These are phyloP conservation scores for Coniochaeta sp. DNA, from an alignment of 2,329 filamentous ascomycete genomes.

Conservation along the genomic window DNA sequence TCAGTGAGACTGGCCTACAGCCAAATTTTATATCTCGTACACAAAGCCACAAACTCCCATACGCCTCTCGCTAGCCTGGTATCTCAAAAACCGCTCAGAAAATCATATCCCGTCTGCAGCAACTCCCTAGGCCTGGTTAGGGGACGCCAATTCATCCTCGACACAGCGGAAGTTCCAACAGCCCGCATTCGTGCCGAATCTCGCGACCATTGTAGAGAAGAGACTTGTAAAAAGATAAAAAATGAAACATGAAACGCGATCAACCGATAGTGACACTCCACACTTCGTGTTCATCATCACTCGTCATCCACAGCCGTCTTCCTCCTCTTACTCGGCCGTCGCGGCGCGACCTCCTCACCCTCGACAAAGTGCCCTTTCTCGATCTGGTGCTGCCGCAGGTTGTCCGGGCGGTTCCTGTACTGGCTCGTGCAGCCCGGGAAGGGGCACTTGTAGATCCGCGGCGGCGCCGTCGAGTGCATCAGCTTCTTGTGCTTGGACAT, in stretches of 20 bases:
- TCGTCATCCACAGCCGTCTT: slow-evolving; percentile 20
- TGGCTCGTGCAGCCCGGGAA: slow-evolving; percentile 46
- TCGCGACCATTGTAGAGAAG: neutral
- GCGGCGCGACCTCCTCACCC: slow-evolving; percentile 19
- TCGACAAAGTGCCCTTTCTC: slow-evolving; percentile 49
- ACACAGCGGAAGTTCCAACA: neutral
- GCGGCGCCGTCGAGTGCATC: slow-evolving; percentile 40
- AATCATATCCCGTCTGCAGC: neutral
- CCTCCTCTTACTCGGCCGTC: slow-evolving; percentile 39
- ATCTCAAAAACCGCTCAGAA: neutral
- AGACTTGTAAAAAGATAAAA: neutral
- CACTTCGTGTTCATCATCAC: neutral
- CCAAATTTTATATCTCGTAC: neutral
- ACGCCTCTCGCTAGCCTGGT: neutral
- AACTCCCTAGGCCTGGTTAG: neutral
- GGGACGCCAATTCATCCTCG: neutral
- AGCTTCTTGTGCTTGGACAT: slow-evolving; percentile 52
- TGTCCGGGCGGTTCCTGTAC: slow-evolving; percentile 49
- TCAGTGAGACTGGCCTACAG: too few species aligned
- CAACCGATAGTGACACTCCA: neutral
- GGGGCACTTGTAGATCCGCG: slow-evolving; percentile 43
- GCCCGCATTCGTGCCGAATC: too few species aligned
- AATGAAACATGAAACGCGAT: neutral
- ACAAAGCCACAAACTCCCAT: neutral
- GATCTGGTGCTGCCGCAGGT: slow-evolving; percentile 47